A percentile compares a stretch with the other conserved stretches of the same genome.
These are phyloP conservation scores for Kodamaea sp. DNA, from an alignment of 1,139 yeast genomes.

Conservation along the genomic window DNA sequence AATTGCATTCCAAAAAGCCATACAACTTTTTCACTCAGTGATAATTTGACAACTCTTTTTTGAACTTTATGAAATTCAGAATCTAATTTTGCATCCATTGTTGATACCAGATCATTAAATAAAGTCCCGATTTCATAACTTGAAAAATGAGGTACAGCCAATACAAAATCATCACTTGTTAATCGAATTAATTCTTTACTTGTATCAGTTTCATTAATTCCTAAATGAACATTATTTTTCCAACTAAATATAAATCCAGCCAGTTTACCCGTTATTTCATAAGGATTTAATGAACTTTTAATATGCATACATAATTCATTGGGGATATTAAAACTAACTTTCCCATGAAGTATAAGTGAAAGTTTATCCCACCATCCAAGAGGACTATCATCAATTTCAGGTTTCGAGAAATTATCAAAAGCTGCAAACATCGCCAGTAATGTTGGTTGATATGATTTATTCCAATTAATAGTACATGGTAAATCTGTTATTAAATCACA, in stretches of 20 bases:
- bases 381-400: conserved; percentile 79
- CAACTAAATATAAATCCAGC: conserved; percentile 84
- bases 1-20: conserved; percentile 44
- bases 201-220: conserved; percentile 59
- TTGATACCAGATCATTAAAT: conserved; percentile 14
- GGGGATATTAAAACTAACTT: conserved; percentile 51
- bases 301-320: conserved; percentile 51
- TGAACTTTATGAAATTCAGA: conserved; percentile 31
- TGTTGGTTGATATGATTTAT: conserved; percentile 42
- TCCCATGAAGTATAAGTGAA: conserved; percentile 41
- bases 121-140: conserved; percentile 18
- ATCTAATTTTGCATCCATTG: conserved; percentile 18
- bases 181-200: conserved; percentile 62
- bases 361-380: conserved; percentile 69
- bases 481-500: conserved; percentile 35
- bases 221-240: conserved; percentile 59
- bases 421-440: conserved; percentile 34
- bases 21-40: conserved; percentile 37
- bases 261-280: conserved; percentile 59
- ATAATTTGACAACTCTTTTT: conserved; percentile 37
- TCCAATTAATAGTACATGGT: conserved; percentile 44
- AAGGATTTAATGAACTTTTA: conserved; percentile 74
- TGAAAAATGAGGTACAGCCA: conserved; percentile 61
- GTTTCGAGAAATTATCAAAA: conserved; percentile 61
- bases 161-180: conserved; percentile 60